phyloP scores from a whole-genome alignment of 2,329 filamentous ascomycete species.

The Penicillium olsonii region DNA sequence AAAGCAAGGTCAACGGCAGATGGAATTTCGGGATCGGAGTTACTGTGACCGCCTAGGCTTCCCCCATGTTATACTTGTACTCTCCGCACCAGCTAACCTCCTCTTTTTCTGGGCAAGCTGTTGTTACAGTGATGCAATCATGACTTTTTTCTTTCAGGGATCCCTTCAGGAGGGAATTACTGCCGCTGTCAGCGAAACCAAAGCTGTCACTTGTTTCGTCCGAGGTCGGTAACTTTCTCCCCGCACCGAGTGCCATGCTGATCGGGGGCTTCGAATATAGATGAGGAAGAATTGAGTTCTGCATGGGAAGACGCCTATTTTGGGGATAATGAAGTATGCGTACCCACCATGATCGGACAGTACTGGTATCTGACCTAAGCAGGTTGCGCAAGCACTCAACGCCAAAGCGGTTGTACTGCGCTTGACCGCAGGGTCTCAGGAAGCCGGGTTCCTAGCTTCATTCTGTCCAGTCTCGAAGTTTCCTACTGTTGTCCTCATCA shows the following conservation, averaged over 20 bases:
- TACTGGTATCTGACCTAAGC: constrained; percentile 11
- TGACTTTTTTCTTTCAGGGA: constrained; percentile 76
- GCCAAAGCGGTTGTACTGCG: constrained; percentile 69
- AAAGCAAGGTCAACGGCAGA: constrained; percentile 5
- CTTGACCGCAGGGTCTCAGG: constrained; percentile 70
- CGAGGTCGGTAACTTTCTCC: constrained; percentile 56
- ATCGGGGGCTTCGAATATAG: constrained; percentile 45
- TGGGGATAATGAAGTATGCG: constrained; percentile 55
- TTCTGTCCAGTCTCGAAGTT: constrained; percentile 78
- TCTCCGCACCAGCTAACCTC: constrained; percentile 16
- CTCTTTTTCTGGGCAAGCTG: background rate
- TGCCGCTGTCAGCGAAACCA: constrained; percentile 70
- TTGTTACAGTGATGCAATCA: constrained; percentile 12
- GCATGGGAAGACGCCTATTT: constrained; percentile 71
- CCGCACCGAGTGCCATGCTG: constrained; percentile 15
- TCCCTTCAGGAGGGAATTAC: constrained; percentile 79
- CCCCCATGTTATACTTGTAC: constrained; percentile 19
- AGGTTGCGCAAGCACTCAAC: constrained; percentile 60
- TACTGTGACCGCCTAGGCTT: constrained; percentile 27
- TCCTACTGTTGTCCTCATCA: constrained; percentile 79
- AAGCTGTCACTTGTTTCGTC: constrained; percentile 83
- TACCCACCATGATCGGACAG: background rate
- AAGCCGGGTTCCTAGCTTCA: constrained; percentile 77
- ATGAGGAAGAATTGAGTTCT: constrained; percentile 68
- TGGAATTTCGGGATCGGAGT: constrained; percentile 16